These are phyloP conservation scores for Yarrowia bubula DNA, from an alignment of 805 yeast species.

Conservation along the genomic window DNA sequence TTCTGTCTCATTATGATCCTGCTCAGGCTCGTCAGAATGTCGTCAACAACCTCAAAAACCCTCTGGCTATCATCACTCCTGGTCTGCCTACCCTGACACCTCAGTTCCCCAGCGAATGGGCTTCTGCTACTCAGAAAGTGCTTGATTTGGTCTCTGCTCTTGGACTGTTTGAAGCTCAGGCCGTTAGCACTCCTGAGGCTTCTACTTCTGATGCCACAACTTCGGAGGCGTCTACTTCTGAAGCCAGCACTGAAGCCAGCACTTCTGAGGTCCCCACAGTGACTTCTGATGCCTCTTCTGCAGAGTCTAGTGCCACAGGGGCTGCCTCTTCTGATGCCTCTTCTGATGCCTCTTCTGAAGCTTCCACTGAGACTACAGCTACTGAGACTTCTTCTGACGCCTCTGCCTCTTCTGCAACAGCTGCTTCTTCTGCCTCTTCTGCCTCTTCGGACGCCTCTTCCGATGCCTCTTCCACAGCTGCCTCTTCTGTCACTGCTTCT, in stretches of 20 bases:
- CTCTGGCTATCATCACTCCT: not conserved
- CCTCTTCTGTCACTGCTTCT: not conserved
- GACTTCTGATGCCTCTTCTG: not conserved
- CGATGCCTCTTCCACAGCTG: not conserved
- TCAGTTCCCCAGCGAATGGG: not conserved
- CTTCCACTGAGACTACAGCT: not conserved
- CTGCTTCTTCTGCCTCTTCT: not conserved
- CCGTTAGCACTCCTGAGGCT: not conserved
- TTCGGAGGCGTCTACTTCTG: not conserved
- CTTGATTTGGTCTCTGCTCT: not conserved
- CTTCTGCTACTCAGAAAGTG: not conserved
- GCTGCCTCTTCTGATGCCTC: not conserved
- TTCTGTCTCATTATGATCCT: not conserved
- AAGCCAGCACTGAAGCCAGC: not conserved
- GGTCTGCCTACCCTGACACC: not conserved
- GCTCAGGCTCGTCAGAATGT: not conserved
- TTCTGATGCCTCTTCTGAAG: not conserved
- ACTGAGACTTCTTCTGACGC: not conserved
- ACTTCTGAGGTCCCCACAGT: not conserved
- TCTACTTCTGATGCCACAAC: not conserved
- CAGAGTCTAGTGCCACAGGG: not conserved
- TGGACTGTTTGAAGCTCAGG: not conserved
- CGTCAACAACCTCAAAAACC: not conserved
- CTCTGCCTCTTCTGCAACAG: not conserved
- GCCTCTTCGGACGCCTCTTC: not conserved